These are phyloP conservation scores for Aspergillus calidoustus DNA, from an alignment of 2,329 filamentous ascomycete species.

Conservation along the genomic window DNA sequence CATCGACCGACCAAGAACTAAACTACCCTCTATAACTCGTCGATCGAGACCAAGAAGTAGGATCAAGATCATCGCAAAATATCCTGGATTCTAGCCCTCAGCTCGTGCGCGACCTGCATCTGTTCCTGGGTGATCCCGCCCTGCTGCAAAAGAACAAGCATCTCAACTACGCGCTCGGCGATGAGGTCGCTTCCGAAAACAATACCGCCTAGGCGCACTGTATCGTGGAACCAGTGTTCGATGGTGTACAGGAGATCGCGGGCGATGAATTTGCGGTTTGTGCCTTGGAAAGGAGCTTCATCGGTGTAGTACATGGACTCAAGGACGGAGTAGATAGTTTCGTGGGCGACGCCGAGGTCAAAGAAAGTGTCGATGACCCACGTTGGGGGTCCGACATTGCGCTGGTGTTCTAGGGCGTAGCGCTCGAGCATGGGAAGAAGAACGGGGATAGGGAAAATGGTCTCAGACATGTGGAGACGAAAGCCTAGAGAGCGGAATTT, in stretches of 20 bases:
- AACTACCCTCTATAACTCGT: conserved; percentile 6
- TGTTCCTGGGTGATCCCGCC: conserved; percentile 46
- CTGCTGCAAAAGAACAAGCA: conserved; percentile 51
- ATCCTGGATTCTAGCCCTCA: conserved; percentile 48
- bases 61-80: conserved; percentile 38
- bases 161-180: conserved; percentile 53
- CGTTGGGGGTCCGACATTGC: conserved; percentile 51
- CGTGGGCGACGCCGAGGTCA: conserved; percentile 64
- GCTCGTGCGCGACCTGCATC: conserved; percentile 45
- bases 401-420: conserved; percentile 57
- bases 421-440: conserved; percentile 62
- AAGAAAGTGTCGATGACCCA: conserved; percentile 71
- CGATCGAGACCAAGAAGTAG: conserved; percentile 8
- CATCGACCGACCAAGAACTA: background rate
- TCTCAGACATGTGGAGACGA: conserved; percentile 60
- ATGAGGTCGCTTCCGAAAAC: conserved; percentile 66
- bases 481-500: conserved; percentile 62
- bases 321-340: conserved; percentile 64
- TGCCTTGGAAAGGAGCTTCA: conserved; percentile 66
- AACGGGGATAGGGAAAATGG: conserved; percentile 58
- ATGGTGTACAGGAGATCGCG: conserved; percentile 66
- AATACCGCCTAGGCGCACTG: conserved; percentile 57
- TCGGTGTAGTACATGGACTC: conserved; percentile 71
- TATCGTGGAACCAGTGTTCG: conserved; percentile 64
- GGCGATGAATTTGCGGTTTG: conserved; percentile 61